A percentile compares a stretch with the other conserved stretches of the same genome.
Evolutionary conservation across 345 rosid genomes (phyloP).

Genomic region (Mercurialis annua): DNA sequence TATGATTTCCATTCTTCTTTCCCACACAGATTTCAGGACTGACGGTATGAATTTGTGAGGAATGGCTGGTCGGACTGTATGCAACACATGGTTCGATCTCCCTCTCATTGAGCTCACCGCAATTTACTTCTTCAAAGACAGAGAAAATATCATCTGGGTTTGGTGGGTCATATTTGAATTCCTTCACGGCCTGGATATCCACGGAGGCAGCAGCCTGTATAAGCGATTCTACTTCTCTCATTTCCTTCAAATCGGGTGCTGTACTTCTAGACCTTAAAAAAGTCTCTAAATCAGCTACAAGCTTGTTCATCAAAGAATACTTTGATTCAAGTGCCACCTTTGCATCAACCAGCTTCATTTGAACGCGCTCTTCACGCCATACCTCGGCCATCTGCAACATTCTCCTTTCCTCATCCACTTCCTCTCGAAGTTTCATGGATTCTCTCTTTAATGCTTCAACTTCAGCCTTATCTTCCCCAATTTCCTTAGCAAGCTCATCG

Average conservation of each 20-base stretch:
- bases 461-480: conserved; percentile 78
- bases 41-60: conserved; percentile 44
- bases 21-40: conserved; percentile 45
- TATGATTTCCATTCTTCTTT: conserved; percentile 31
- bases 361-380: conserved; percentile 96
- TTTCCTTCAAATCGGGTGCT: conserved; percentile 35
- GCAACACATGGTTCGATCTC: conserved; percentile 39
- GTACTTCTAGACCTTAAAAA: conserved; percentile 43
- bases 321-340: conserved; percentile 56
- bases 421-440: conserved; percentile 57
- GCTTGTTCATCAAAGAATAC: conserved; percentile 58
- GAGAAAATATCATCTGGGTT: conserved; percentile 62
- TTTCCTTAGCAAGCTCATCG: conserved; percentile 83
- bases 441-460: conserved; percentile 67
- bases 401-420: conserved; percentile 78
- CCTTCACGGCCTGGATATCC: conserved; percentile 49
- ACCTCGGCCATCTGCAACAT: conserved; percentile 98
- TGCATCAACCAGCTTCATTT: conserved; percentile 87
- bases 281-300: conserved; percentile 57
- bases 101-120: conserved; percentile 36
- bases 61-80: conserved; percentile 45
- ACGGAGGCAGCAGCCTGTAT: conserved; percentile 49
- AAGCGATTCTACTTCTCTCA: conserved; percentile 47
- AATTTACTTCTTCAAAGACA: conserved; percentile 58
- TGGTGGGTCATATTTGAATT: conserved; percentile 59